These are phyloP conservation scores for Neoboletus subvelutipes DNA, from an alignment of 768 basidiomycete genomes.

Conservation along the genomic window DNA sequence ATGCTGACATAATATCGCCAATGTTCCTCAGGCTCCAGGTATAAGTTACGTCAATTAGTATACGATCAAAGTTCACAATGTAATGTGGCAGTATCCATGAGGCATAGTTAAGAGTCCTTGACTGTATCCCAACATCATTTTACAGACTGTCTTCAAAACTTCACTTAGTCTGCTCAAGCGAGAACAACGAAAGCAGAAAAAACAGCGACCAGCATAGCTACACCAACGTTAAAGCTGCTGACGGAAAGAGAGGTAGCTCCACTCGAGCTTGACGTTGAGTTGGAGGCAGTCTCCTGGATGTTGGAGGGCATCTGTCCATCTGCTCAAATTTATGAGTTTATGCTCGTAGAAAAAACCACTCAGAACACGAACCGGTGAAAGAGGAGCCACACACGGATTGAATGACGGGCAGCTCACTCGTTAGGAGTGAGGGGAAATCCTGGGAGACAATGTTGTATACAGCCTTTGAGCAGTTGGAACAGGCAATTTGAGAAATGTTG, in stretches of 20 bases:
- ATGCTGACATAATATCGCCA: conserved; percentile 24
- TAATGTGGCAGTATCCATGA: not conserved
- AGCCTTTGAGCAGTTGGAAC: conserved; percentile 54
- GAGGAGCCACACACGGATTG: conserved; percentile 45
- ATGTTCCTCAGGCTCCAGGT: not conserved
- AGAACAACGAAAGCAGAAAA: conserved; percentile 37
- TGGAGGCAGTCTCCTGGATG: conserved; percentile 26
- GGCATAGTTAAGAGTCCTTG: not conserved
- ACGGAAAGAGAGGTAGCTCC: conserved; percentile 23
- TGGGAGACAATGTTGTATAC: conserved; percentile 44
- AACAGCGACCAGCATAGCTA: conserved; percentile 32
- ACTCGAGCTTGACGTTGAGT: conserved; percentile 21
- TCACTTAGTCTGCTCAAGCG: conserved; percentile 24
- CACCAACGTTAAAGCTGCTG: conserved; percentile 23
- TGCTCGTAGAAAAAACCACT: not conserved
- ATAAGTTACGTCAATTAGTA: conserved; percentile 1
- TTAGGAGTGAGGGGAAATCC: conserved; percentile 37
- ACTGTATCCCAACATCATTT: not conserved
- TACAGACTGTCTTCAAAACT: not conserved
- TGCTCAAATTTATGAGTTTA: conserved; percentile 13
- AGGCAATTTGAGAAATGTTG: conserved; percentile 39
- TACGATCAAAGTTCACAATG: not conserved
- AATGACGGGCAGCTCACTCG: conserved; percentile 28
- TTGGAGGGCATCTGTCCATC: conserved; percentile 33
- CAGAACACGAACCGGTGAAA: conserved; percentile 48